Conservation (phyloP, 2,329 filamentous ascomycete species). For the Ramularia endophylla region DNA sequence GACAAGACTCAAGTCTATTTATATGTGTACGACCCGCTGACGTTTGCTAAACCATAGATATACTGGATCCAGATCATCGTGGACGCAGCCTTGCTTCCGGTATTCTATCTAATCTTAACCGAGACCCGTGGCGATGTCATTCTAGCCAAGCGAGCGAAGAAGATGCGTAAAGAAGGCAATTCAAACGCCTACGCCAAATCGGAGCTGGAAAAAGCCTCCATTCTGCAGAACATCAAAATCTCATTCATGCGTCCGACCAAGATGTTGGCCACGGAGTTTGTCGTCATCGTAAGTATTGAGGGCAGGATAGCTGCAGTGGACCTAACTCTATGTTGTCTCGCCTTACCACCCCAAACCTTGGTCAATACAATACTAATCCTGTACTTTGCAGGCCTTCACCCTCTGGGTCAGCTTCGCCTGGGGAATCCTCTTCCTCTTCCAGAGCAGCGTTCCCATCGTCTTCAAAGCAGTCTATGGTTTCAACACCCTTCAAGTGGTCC, state of each 20-base stretch:
- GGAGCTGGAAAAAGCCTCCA: constrained; percentile 17
- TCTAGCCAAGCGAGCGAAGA: constrained; percentile 23
- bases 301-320: too few relatives aligned
- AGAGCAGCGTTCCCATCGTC: constrained; percentile 37
- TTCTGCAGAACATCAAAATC: constrained; percentile 19
- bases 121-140: constrained; percentile 36
- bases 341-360: too few relatives aligned
- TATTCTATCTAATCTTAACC: constrained; percentile 33
- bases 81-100: constrained; percentile 22
- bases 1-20: too few relatives aligned
- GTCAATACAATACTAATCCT: too few relatives aligned
- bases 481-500: constrained; percentile 32
- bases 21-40: too few relatives aligned
- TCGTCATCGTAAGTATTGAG: constrained; percentile 20
- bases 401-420: constrained; percentile 39
- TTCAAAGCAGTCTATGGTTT: constrained; percentile 33
- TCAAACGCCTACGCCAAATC: constrained; percentile 19
- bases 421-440: constrained; percentile 41
- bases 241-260: constrained; percentile 25
- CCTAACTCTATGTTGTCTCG: too few relatives aligned
- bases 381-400: constrained; percentile 24
- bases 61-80: constrained; percentile 33
- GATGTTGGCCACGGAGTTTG: constrained; percentile 23
- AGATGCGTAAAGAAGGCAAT: constrained; percentile 18
- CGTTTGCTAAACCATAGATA: constrained; percentile 6